Evolutionary conservation across 805 yeast genomes (phyloP).

Genomic region (Diddensiella santjacobensis): DNA sequence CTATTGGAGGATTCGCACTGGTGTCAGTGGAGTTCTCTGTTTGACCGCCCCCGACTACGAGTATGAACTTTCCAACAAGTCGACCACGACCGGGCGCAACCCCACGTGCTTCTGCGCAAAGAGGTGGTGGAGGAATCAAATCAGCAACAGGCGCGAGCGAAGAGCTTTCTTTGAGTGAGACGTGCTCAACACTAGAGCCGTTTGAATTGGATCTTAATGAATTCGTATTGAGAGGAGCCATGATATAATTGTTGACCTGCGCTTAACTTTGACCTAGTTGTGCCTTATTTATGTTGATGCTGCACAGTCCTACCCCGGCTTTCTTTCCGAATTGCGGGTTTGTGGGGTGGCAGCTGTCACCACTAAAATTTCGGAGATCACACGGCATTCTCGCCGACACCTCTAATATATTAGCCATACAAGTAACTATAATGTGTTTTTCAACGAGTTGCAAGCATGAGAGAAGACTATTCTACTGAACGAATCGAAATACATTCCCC

Average conservation of each 20-base stretch:
- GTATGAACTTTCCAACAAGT: neutral
- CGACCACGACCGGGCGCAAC: neutral
- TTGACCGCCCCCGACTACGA: conserved; percentile 1
- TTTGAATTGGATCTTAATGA: neutral
- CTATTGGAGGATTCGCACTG: conserved; percentile 3
- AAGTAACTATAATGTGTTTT: neutral
- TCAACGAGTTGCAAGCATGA: neutral
- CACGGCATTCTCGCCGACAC: no score
- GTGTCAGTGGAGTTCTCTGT: neutral
- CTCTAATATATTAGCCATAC: neutral
- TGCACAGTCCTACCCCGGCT: neutral
- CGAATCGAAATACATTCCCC: neutral
- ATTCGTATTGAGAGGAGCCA: neutral
- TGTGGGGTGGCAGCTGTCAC: no score
- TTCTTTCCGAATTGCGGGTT: neutral
- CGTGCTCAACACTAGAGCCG: neutral
- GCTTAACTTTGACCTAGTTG: neutral
- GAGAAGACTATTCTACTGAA: neutral
- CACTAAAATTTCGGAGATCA: no score
- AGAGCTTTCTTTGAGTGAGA: neutral
- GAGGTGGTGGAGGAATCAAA: conserved; percentile 1
- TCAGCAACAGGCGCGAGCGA: neutral
- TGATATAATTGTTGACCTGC: neutral
- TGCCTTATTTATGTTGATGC: neutral
- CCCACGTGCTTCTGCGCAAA: neutral